Evolutionary conservation across 768 basidiomycete species (phyloP), one percentile per base, ranked within the genome.

Genomic region (Pulveroboletus sp.): DNA sequence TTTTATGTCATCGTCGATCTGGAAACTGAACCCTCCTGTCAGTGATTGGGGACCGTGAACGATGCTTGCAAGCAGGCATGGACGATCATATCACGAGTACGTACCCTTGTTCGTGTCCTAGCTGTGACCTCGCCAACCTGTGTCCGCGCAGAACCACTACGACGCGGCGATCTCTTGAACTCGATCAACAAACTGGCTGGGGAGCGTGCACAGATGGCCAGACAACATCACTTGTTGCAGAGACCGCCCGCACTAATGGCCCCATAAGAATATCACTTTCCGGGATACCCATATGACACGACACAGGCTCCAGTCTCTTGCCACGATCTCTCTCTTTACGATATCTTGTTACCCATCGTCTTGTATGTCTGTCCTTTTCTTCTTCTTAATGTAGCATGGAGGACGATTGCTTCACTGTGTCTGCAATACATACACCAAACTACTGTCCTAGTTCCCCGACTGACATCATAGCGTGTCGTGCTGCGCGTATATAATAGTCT

Each of bases 21-120:
- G 47, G n/a, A 59, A 19, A 4, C 47, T 62, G 47, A 59, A 24
- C 7, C 38, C 19, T 17, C 8, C 17, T 52, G 50, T 9, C 44
- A 92, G 89, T 94, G 93, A 91, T 93, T 59, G 93, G 93, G 58
- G 86, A 87, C 59, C 75, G 85, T 39, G 86, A 88, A 62, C 74
- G 85, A 52, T 88, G 83, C 61, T 67, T 86, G 62, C 78, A 85
- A 63, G 85, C 84, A n/a, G 85, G 85, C 47, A 85, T 85, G 84
- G 85, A 88, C 62, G 86, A 87, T 60, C 86, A 88, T 56, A 88
- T 89, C 46, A 89, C 86, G 23, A 90, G 87, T 89, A 60, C 44
- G 85, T 71, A 7, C 14, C 43, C 41, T 34, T 19, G 24, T 30
- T 42, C 14, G 31, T 30, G n/a, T 10, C n/a, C n/a, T 39, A 2